These are phyloP conservation scores for Camellia granthamiana DNA, from an alignment of 148 eudicot genomes.

Conservation along the genomic window DNA sequence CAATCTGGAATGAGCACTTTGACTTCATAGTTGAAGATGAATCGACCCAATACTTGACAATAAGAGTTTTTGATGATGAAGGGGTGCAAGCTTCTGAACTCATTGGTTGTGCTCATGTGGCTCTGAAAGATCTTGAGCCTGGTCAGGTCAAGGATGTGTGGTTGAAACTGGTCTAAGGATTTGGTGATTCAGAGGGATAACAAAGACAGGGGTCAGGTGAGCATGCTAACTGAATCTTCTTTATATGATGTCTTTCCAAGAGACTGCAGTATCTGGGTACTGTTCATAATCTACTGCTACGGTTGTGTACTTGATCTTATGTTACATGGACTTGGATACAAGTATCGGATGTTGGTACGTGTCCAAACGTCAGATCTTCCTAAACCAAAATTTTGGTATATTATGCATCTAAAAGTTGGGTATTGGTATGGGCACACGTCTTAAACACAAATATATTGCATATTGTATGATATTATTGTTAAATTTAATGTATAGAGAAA, in stretches of 20 bases:
- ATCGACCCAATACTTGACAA: conserved; percentile 67
- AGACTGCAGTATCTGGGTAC: too few species aligned
- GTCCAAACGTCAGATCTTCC: not conserved
- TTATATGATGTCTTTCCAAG: too few species aligned
- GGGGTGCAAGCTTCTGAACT: conserved; percentile 80
- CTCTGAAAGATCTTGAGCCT: conserved; percentile 61
- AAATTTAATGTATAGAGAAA: too few species aligned
- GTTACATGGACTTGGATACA: too few species aligned
- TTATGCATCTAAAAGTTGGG: not conserved
- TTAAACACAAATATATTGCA: too few species aligned
- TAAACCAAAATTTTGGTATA: not conserved
- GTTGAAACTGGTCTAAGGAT: conserved; percentile 81
- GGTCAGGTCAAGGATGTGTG: conserved; percentile 77
- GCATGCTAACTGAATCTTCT: conserved; percentile 10
- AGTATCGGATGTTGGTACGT: too few species aligned
- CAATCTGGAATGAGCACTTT: conserved; percentile 90
- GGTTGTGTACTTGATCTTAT: too few species aligned
- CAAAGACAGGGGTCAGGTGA: conserved; percentile 77
- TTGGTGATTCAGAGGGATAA: conserved; percentile 66
- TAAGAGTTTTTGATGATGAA: conserved; percentile 84
- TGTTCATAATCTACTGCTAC: too few species aligned
- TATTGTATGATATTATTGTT: too few species aligned
- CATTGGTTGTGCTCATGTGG: conserved; percentile 62
- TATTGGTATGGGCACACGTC: too few species aligned
- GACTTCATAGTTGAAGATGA: conserved; percentile 87